Evolutionary conservation across 345 rosid species (phyloP).

Genomic region (Chamaenerion angustifolium): DNA sequence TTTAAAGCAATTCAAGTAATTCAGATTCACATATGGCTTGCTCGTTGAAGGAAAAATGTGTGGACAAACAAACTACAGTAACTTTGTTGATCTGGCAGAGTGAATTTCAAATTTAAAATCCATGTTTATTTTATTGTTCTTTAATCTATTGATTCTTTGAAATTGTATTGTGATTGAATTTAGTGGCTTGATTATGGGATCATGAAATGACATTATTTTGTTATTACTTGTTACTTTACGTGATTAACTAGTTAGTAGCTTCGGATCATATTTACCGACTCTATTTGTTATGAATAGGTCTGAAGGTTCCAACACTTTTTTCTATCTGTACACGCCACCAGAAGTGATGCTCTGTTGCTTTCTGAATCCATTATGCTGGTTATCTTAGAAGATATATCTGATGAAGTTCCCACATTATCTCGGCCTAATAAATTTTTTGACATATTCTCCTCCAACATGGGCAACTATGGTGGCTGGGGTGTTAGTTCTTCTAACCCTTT

Average conservation of each 20-base stretch:
- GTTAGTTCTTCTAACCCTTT: conserved; percentile 41
- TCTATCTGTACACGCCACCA: neutral
- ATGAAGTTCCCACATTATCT: conserved; percentile 19
- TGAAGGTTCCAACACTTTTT: neutral
- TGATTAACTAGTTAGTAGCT: too few relatives aligned
- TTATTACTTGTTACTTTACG: too few relatives aligned
- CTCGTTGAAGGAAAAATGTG: too few relatives aligned
- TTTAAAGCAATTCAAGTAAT: too few relatives aligned
- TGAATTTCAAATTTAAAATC: too few relatives aligned
- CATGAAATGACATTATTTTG: too few relatives aligned
- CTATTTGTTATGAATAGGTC: conserved; percentile 5
- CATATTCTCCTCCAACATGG: conserved; percentile 61
- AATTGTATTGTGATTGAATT: too few relatives aligned
- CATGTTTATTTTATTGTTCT: too few relatives aligned
- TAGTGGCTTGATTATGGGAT: neutral
- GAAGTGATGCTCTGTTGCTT: conserved; percentile 4
- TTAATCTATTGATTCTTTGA: too few relatives aligned
- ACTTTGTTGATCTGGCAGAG: too few relatives aligned
- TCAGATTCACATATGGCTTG: too few relatives aligned
- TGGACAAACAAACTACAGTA: too few relatives aligned
- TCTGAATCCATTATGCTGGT: conserved; percentile 19
- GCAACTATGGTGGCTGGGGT: conserved; percentile 49
- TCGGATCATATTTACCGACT: neutral
- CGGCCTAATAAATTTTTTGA: conserved; percentile 13
- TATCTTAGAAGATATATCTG: conserved; percentile 12